Percentiles rank a stretch among this genome's conserved stretches.
Evolutionary conservation across 495 filamentous ascomycete species (phyloP).

Genomic region (Penicillium ucsense): DNA sequence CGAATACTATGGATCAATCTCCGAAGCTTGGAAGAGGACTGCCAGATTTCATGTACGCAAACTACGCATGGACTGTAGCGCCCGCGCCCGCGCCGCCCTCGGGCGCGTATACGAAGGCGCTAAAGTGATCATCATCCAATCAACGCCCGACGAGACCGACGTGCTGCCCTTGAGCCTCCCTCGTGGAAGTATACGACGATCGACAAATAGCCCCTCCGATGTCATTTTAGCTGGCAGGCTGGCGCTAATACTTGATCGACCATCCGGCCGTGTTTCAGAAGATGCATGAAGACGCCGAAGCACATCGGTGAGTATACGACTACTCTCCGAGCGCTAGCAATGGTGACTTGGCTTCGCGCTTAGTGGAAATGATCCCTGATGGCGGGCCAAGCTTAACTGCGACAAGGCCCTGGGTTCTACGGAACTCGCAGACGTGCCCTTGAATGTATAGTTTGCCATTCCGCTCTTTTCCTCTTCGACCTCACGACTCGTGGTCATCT

Average conservation of each 20-base stretch:
- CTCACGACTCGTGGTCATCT: neutral
- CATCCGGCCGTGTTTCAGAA: conserved; percentile 20
- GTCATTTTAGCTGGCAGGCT: conserved; percentile 25
- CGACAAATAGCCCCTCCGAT: conserved; percentile 1
- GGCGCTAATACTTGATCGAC: conserved; percentile 24
- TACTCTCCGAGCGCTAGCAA: too few species aligned
- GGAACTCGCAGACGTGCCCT: too few species aligned
- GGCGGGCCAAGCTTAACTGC: too few species aligned
- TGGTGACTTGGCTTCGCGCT: conserved; percentile 7
- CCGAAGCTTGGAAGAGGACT: too few species aligned
- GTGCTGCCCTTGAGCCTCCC: too few species aligned
- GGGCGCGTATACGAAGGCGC: conserved; percentile 28
- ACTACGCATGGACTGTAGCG: too few species aligned
- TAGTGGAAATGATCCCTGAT: neutral
- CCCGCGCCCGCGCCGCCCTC: conserved; percentile 12
- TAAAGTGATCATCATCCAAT: conserved; percentile 9
- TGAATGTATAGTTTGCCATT: too few species aligned
- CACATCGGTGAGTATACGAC: too few species aligned
- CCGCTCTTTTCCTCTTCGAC: too few species aligned
- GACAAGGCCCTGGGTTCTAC: too few species aligned
- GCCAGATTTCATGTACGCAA: neutral
- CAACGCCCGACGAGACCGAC: neutral
- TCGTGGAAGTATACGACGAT: too few species aligned
- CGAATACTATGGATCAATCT: too few species aligned
- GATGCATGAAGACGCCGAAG: neutral